A percentile compares a stretch with the other conserved stretches of the same genome.
Evolutionary conservation across 768 basidiomycete genomes (phyloP).

Genomic region (Trichaptum fuscoviolaceum): DNA sequence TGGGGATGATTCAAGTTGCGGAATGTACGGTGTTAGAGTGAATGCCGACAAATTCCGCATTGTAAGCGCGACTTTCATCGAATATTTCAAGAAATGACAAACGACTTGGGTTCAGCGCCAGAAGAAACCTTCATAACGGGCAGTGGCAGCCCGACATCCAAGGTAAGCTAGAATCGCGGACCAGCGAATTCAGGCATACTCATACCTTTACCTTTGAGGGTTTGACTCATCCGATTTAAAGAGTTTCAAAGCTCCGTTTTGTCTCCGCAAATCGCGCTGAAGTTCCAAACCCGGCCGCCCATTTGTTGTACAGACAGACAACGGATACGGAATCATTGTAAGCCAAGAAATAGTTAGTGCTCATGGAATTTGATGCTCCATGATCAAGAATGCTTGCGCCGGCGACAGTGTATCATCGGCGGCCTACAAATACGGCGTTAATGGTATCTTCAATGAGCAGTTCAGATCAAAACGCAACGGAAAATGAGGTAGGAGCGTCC

Average conservation of each 20-base stretch:
- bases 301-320: too few relatives aligned
- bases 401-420: too few relatives aligned
- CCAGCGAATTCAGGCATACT: neutral
- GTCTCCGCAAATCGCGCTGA: neutral
- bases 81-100: neutral
- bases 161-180: neutral
- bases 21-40: neutral
- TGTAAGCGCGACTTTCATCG: neutral
- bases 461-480: too few relatives aligned
- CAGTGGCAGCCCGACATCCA: neutral
- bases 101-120: neutral
- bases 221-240: neutral
- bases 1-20: neutral
- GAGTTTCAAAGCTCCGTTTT: neutral
- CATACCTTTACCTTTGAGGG: neutral
- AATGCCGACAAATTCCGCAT: neutral
- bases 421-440: too few relatives aligned
- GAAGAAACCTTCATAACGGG: neutral
- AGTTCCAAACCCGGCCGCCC: neutral
- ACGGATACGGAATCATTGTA: too few relatives aligned
- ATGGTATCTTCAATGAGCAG: too few relatives aligned
- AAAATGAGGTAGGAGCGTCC: too few relatives aligned
- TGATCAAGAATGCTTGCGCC: too few relatives aligned
- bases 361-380: too few relatives aligned
- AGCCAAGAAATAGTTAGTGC: too few relatives aligned